A percentile compares a stretch with the other conserved stretches of the same genome.
These are phyloP conservation scores for Pythium brachiatum DNA, from an alignment of 352 stramenopile genomes.

Conservation along the genomic window DNA sequence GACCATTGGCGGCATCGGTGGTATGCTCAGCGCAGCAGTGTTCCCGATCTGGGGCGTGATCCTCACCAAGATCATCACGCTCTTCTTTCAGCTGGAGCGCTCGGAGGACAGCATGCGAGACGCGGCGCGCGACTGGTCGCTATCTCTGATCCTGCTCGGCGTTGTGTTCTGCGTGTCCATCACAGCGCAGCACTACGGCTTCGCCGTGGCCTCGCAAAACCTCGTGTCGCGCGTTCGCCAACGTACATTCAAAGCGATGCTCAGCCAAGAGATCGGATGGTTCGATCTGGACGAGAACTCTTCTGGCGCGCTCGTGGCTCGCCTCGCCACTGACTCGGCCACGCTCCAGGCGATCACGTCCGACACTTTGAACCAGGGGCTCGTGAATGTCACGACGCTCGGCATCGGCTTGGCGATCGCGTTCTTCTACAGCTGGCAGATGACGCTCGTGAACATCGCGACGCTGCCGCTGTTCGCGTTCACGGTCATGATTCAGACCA, in stretches of 20 bases:
- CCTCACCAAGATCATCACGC: slow-evolving; percentile 47
- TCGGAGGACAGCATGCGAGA: slow-evolving; percentile 37
- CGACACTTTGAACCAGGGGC: slow-evolving; percentile 54
- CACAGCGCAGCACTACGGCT: slow-evolving; percentile 49
- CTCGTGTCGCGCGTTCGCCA: slow-evolving; percentile 47
- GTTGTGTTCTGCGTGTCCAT: slow-evolving; percentile 40
- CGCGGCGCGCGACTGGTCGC: slow-evolving; percentile 32
- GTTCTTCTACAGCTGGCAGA: slow-evolving; percentile 63
- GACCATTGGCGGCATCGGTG: slow-evolving; percentile 34
- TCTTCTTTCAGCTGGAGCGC: slow-evolving; percentile 50
- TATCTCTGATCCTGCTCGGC: slow-evolving; percentile 38
- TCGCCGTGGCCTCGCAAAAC: slow-evolving; percentile 44
- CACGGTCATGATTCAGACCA: slow-evolving; percentile 40
- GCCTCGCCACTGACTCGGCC: slow-evolving; percentile 69
- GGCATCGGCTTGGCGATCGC: slow-evolving; percentile 38
- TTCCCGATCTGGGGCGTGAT: slow-evolving; percentile 54
- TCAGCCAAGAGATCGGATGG: slow-evolving; percentile 73
- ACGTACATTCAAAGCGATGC: slow-evolving; percentile 48
- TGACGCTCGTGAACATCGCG: slow-evolving; percentile 45
- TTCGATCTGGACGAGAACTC: slow-evolving; percentile 69
- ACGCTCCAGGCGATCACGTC: slow-evolving; percentile 73
- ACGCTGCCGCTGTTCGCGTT: slow-evolving; percentile 28
- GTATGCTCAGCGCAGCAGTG: slow-evolving; percentile 38
- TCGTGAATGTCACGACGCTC: slow-evolving; percentile 62
- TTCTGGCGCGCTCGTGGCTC: slow-evolving; percentile 54